A percentile compares a stretch with the other conserved stretches of the same genome.
phyloP scores from a whole-genome alignment of 345 rosid genomes.

The Psidium friedrichsthalianum region DNA sequence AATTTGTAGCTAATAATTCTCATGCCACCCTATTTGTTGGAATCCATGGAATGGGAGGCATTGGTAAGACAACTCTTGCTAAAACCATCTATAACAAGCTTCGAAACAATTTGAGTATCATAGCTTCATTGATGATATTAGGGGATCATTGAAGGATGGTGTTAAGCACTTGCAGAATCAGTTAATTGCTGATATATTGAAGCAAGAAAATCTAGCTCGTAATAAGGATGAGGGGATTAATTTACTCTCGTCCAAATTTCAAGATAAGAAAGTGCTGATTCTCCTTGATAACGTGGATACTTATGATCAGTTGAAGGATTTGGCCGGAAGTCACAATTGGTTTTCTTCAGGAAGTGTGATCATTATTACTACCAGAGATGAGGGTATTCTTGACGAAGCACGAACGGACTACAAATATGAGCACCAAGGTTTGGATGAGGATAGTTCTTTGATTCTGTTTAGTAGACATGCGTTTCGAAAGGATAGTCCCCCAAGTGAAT shows the following conservation, averaged over 20 bases:
- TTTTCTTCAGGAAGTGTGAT: background rate
- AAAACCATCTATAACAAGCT: too few species aligned
- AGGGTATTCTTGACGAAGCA: background rate
- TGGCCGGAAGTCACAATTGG: background rate
- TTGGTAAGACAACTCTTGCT: too few species aligned
- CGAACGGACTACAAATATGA: background rate
- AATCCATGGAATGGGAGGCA: too few species aligned
- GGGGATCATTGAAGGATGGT: rapidly evolving
- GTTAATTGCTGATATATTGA: background rate
- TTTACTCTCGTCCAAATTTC: background rate
- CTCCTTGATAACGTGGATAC: background rate
- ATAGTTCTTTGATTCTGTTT: background rate
- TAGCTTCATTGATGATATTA: background rate
- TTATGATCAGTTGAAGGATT: background rate
- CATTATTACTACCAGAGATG: background rate
- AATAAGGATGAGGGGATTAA: background rate
- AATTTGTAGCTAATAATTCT: too few species aligned
- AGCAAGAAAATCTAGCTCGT: rapidly evolving
- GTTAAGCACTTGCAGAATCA: background rate
- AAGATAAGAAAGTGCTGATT: slow-evolving; percentile 8
- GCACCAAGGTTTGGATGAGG: background rate
- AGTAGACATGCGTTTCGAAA: background rate
- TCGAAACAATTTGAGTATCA: rapidly evolving
- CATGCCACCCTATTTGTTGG: too few species aligned
- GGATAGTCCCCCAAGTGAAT: background rate